Base-by-base conservation (phyloP, 2,329 filamentous ascomycete genomes). In the Pseudodiploospora longispora region DNA sequence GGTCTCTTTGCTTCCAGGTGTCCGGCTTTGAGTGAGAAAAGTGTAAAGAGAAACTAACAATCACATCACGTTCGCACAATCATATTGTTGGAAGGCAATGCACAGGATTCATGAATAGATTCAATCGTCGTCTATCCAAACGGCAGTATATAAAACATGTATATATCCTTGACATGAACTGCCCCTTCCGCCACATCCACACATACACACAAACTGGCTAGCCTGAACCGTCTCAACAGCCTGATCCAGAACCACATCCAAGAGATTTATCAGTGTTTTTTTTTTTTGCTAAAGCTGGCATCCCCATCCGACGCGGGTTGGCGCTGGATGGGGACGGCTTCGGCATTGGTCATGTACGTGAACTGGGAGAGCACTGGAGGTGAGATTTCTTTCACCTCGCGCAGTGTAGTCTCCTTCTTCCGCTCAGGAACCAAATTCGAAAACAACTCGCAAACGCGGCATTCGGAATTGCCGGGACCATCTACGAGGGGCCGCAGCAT, bases 401-500 rank as follows among this genome's bases (percentile, higher is more conserved):
- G 19, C 19, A 19, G 19, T 19, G 19, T 39, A 36, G 31, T 37
- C 36, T 29, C 34, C 44, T 36, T 30, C 38, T 38, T 44, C 41
- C 54, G 52, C 56, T 59, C 60, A 54, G 54, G 51, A 57, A 56
- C 52, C 52, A 56, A 59, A 50, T 59, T 56, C 61, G 47, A 56
- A 56, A 58, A 55, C 51, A 48, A 57, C 58, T 56, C 57, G 52
- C 47, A 53, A 52, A 55, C 52, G 56, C 49, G 50, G 51, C 52
- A 43, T 37, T 36, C 40, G 43, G 32, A 47, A 49, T 48, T 50
- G 47, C 39, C 46, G 46, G 19, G 19, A 48, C 46, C 41, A 46
- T 51, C 61, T 61, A 60, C 63, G 66, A 55, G 69, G 65, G 70
- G 69, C 56, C 70, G 71, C 64, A 75, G 71, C 69, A 75, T 74